A percentile compares a stretch with the other conserved stretches of the same genome.
Evolutionary conservation across 192 early-diverging fungal genomes (phyloP).

Genomic region (Radiomyces spectabilis): DNA sequence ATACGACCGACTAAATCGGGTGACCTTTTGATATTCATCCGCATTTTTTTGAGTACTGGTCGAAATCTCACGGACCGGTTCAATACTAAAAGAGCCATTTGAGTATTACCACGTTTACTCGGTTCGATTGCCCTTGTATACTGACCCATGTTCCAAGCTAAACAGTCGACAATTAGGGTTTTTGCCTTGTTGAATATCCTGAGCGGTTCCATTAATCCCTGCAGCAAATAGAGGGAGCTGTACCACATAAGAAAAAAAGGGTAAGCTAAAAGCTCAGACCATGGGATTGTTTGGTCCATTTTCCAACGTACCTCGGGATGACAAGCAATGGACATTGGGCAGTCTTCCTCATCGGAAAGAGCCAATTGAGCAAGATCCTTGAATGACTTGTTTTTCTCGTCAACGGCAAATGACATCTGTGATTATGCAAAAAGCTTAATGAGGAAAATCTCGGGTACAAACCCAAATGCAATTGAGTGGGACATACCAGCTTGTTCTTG

Average conservation of each 20-base stretch:
- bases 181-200: not conserved
- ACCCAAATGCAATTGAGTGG: not conserved
- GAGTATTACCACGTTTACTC: not conserved
- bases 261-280: not conserved
- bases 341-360: not conserved
- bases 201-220: not conserved
- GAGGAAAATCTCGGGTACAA: not conserved
- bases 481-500: constrained; percentile 1
- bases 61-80: not conserved
- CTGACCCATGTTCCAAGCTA: not conserved
- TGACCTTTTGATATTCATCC: constrained; percentile 8
- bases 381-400: not conserved
- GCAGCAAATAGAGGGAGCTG: not conserved
- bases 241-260: not conserved
- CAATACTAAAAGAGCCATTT: not conserved
- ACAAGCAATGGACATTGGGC: not conserved
- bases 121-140: not conserved
- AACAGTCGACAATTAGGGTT: not conserved
- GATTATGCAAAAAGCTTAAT: not conserved
- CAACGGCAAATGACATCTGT: not conserved
- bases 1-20: constrained; percentile 10
- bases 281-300: not conserved
- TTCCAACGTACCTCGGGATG: not conserved
- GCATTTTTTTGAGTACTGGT: not conserved
- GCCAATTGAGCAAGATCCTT: not conserved